Evolutionary conservation across 2,329 filamentous ascomycete species (phyloP).

Genomic region (Daldinia sp.): DNA sequence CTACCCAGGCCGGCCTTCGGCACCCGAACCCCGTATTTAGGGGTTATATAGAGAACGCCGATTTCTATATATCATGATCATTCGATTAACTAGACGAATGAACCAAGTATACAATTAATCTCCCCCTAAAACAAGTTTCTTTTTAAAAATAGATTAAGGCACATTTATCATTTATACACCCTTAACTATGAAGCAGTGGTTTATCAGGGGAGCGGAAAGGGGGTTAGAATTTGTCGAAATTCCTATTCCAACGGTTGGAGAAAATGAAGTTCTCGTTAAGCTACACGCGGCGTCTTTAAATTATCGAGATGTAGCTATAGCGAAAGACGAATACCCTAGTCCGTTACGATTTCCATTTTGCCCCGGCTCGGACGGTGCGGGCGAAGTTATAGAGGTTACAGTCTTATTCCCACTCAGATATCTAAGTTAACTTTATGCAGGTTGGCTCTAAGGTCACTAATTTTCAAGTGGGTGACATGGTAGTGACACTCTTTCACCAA

Average conservation of each 20-base stretch:
- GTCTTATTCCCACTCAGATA: background rate
- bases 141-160: too few relatives aligned
- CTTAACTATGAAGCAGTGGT: slow-evolving; percentile 65
- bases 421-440: background rate
- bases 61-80: background rate
- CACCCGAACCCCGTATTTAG: background rate
- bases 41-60: background rate
- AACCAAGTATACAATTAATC: too few relatives aligned
- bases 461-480: slow-evolving; percentile 62
- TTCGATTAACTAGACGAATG: background rate
- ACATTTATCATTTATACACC: slow-evolving; percentile 33
- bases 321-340: slow-evolving; percentile 58
- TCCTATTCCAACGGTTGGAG: slow-evolving; percentile 67
- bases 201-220: slow-evolving; percentile 56
- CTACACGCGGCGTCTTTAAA: slow-evolving; percentile 62
- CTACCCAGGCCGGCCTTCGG: background rate
- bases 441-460: slow-evolving; percentile 58
- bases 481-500: slow-evolving; percentile 70
- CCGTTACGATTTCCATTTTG: slow-evolving; percentile 54
- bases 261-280: slow-evolving; percentile 77
- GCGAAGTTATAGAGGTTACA: slow-evolving; percentile 56
- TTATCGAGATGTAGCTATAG: slow-evolving; percentile 63
- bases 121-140: too few relatives aligned
- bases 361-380: slow-evolving; percentile 62
- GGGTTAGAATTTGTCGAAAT: slow-evolving; percentile 65